Conservation (phyloP, 352 stramenopile species). For the Globisporangium nagaii region DNA sequence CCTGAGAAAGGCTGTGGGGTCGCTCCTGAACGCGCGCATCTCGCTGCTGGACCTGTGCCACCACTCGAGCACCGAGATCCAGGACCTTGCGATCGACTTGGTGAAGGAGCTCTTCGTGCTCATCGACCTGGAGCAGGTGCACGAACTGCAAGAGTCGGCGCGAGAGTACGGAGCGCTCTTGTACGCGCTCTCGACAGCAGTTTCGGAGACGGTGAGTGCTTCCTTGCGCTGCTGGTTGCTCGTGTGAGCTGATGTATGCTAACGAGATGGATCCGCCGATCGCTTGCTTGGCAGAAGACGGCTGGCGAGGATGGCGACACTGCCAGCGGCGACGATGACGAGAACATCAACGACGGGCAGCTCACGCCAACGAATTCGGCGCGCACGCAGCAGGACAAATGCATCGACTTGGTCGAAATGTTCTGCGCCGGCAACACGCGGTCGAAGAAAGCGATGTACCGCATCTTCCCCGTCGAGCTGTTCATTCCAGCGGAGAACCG, state of each 20-base stretch:
- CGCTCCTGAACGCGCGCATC: conserved; percentile 65
- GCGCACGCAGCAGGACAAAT: conserved; percentile 33
- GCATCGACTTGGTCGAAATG: conserved; percentile 69
- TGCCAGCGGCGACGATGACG: conserved; percentile 6
- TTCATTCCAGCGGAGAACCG: conserved; percentile 63
- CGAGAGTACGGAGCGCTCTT: conserved; percentile 71
- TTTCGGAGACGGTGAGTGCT: conserved; percentile 24
- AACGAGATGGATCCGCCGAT: not conserved
- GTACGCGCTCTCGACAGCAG: conserved; percentile 50
- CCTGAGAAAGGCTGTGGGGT: conserved; percentile 46
- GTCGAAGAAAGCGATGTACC: conserved; percentile 72
- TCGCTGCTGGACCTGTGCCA: conserved; percentile 68
- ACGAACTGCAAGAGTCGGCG: conserved; percentile 73
- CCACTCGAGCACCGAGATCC: conserved; percentile 30
- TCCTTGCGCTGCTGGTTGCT: not conserved
- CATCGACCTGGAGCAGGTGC: conserved; percentile 68
- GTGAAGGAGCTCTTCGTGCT: conserved; percentile 73
- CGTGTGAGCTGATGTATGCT: not conserved
- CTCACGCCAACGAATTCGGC: conserved; percentile 37
- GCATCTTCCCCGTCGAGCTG: conserved; percentile 75
- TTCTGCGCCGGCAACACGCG: conserved; percentile 78
- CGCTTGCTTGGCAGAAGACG: not conserved
- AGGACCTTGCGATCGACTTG: conserved; percentile 53
- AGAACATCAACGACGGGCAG: conserved; percentile 16
- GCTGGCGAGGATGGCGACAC: not conserved